Conservation (phyloP, 1,139 yeast genomes). For the Candida sojae region DNA sequence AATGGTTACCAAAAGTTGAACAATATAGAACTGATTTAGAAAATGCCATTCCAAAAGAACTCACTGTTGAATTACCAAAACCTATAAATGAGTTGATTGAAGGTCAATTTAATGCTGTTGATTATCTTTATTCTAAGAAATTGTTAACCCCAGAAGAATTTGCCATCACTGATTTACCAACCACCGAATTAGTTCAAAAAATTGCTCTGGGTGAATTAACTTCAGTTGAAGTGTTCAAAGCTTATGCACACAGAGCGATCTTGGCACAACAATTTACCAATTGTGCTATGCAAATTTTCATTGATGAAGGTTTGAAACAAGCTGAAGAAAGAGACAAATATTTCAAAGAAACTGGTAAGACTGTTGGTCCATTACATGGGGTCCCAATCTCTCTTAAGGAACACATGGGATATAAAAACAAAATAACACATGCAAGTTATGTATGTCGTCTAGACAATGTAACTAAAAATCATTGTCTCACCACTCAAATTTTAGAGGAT, state of each 20-base stretch:
- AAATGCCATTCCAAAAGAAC: slow-evolving; percentile 43
- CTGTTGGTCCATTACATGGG: slow-evolving; percentile 77
- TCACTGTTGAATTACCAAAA: slow-evolving; percentile 41
- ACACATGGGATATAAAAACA: slow-evolving; percentile 61
- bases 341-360: slow-evolving; percentile 52
- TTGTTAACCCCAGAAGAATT: slow-evolving; percentile 47
- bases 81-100: slow-evolving; percentile 39
- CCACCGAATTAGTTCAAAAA: slow-evolving; percentile 32
- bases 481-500: slow-evolving; percentile 52
- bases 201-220: slow-evolving; percentile 36
- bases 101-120: slow-evolving; percentile 47
- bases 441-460: slow-evolving; percentile 55
- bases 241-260: slow-evolving; percentile 53
- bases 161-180: slow-evolving; percentile 49
- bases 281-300: slow-evolving; percentile 35
- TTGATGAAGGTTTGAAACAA: slow-evolving; percentile 36
- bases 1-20: slow-evolving; percentile 53
- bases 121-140: slow-evolving; percentile 43
- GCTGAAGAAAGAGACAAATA: slow-evolving; percentile 40
- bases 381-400: slow-evolving; percentile 78
- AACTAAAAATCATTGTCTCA: slow-evolving; percentile 51
- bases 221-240: slow-evolving; percentile 49
- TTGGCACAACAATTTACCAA: slow-evolving; percentile 39
- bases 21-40: slow-evolving; percentile 47
- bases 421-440: slow-evolving; percentile 62